Evolutionary conservation across 108 stramenopile species (phyloP), one percentile per base, ranked within the genome.

Genomic region (Cyclostephanos tholiformis): DNA sequence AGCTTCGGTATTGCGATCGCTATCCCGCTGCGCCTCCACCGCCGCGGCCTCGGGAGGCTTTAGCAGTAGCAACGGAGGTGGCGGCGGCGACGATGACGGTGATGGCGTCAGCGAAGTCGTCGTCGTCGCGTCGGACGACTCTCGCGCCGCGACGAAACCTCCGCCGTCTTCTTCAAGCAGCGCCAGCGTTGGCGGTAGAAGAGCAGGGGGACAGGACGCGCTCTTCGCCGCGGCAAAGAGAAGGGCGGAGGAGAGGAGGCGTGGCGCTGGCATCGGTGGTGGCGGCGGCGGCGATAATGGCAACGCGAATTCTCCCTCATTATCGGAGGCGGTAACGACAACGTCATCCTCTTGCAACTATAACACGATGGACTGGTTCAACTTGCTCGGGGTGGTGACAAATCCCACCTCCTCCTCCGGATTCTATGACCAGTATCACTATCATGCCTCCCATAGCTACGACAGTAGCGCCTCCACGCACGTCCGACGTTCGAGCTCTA

Each of bases 351-450:
- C 41, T 20, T 44, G 67, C 36, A 74, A 76, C 51, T 80, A 83
- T 44, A 81, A 80, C 65, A 77, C 83, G 48, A 68, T 95, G 72
- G 89, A 95, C 67, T 87, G 88, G 44, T 95, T 95, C 75, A 95
- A 95, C 76, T 78, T 95, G 27, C 82, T 95, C 43, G 82, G 86
- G 11, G 90, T 92, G 13, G 89, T 92, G 2, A 88, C 90, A 25
- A 91, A 91, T 79, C 93, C 90, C 53, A 77, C 86, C 19, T 70
- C 67, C 65, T 41, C 41, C 41, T 41, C 41, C 41, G 41, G 41
- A 1, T 41, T 12, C 41, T 41, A 41, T 10, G 41, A n/a, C n/a
- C n/a, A n/a, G n/a, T n/a, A n/a, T n/a, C n/a, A n/a, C n/a, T n/a
- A n/a, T n/a, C n/a, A n/a, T n/a, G n/a, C n/a, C n/a, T n/a, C n/a